Conservation (phyloP, 2,329 filamentous ascomycete species). For the Ceratocystis colombiana region DNA sequence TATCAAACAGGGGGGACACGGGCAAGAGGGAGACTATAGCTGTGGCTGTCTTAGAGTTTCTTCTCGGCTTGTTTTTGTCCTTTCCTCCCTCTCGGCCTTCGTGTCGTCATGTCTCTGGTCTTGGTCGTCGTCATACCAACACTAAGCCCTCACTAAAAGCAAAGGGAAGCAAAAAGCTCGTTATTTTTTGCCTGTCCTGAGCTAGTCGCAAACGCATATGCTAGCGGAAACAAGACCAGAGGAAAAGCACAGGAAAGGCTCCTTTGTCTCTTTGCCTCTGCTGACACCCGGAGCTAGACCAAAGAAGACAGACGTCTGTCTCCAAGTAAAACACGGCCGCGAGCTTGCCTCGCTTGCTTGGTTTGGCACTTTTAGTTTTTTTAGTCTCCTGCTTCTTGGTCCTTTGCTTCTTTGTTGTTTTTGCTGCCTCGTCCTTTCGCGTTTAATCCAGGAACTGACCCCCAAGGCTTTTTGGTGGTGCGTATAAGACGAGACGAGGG, state of each 20-base stretch:
- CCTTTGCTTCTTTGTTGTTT: neutral
- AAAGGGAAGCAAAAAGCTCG: neutral
- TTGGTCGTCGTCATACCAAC: neutral
- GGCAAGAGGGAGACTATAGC: neutral
- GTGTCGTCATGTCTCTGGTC: constrained; percentile 1
- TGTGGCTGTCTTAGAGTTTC: neutral
- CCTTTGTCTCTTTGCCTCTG: no score
- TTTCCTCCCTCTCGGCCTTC: constrained; percentile 1
- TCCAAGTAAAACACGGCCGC: no score
- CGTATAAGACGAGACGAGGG: neutral
- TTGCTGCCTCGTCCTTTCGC: constrained; percentile 1
- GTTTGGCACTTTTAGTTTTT: neutral
- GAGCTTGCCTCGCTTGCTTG: no score
- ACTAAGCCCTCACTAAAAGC: neutral
- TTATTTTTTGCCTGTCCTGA: neutral
- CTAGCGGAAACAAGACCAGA: no score
- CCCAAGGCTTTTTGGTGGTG: neutral
- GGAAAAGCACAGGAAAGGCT: no score
- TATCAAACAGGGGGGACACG: no score
- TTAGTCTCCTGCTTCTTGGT: neutral
- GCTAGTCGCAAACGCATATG: neutral
- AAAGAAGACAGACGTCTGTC: no score
- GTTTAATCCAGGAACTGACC: neutral
- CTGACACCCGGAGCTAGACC: no score
- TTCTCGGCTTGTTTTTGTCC: neutral